A percentile compares a stretch with the other conserved stretches of the same genome.
Evolutionary conservation across 768 basidiomycete genomes (phyloP).

Genomic region (Rhodosporidiobolus sp.): DNA sequence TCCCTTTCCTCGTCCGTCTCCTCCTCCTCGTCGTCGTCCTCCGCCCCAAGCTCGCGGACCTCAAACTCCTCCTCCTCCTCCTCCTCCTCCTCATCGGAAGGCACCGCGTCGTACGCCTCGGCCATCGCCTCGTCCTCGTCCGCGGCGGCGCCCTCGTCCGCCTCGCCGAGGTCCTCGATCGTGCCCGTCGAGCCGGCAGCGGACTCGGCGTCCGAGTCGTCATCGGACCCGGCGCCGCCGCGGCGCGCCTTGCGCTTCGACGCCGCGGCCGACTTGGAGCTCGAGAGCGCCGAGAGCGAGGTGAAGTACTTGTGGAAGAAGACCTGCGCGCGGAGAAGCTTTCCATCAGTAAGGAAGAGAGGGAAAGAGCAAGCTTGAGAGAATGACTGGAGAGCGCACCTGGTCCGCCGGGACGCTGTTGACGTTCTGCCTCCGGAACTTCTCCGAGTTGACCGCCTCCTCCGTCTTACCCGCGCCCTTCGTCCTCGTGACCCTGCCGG

Average conservation of each 20-base stretch:
- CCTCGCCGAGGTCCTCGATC: conserved; percentile 12
- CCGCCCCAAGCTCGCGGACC: not conserved
- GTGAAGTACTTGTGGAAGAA: conserved; percentile 92
- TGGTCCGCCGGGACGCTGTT: conserved; percentile 79
- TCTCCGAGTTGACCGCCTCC: conserved; percentile 66
- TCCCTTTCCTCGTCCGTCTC: conserved; percentile 38
- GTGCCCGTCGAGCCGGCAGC: conserved; percentile 24
- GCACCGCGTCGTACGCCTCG: conserved; percentile 37
- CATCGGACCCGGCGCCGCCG: conserved; percentile 24
- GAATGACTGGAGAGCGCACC: not conserved
- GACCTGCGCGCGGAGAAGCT: conserved; percentile 52
- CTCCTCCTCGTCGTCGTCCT: conserved; percentile 29
- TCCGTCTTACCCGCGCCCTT: conserved; percentile 62
- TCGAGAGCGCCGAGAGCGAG: conserved; percentile 61
- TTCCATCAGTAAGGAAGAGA: not conserved
- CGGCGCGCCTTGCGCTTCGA: conserved; percentile 35
- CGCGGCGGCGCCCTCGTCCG: not conserved
- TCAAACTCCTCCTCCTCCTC: not conserved
- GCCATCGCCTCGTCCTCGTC: conserved; percentile 35
- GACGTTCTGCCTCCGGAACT: conserved; percentile 66
- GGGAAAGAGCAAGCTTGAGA: conserved; percentile 2
- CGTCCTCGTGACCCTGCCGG: conserved; percentile 56
- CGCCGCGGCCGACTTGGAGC: conserved; percentile 41
- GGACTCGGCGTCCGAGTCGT: conserved; percentile 19
- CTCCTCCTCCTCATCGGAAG: too few species aligned